These are phyloP conservation scores for Kalanchoe fedtschenkoi DNA, from an alignment of 164 flowering plant genomes.

Conservation along the genomic window DNA sequence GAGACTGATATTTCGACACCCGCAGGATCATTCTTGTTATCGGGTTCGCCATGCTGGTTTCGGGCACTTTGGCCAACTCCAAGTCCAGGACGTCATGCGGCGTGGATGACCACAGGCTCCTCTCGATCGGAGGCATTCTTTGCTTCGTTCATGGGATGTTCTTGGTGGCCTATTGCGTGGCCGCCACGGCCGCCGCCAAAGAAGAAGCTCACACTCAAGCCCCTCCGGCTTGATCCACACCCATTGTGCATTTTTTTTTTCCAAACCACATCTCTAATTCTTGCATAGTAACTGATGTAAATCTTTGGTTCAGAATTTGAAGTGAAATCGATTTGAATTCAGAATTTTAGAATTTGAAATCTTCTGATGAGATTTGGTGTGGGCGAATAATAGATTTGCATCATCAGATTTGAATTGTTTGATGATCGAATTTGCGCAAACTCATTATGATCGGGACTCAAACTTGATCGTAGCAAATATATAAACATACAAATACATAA, in stretches of 20 bases:
- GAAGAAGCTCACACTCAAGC: constrained; percentile 13
- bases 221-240: not conserved
- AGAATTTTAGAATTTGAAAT: too few relatives aligned
- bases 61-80: constrained; percentile 30
- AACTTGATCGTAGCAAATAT: not conserved
- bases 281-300: too few relatives aligned
- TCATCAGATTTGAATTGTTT: too few relatives aligned
- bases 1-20: constrained; percentile 18
- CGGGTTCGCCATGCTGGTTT: constrained; percentile 31
- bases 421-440: not conserved
- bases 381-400: too few relatives aligned
- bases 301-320: too few relatives aligned
- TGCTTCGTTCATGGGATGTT: constrained; percentile 56
- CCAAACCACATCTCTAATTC: too few relatives aligned
- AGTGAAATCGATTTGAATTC: too few relatives aligned
- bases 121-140: constrained; percentile 47
- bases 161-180: constrained; percentile 33
- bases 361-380: too few relatives aligned
- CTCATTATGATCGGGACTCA: not conserved
- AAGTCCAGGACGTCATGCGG: constrained; percentile 29
- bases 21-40: constrained; percentile 22
- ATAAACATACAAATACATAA: not conserved
- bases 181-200: constrained; percentile 27
- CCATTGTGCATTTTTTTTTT: too few relatives aligned
- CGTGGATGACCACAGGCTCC: constrained; percentile 24